These are phyloP conservation scores for Cytospora piceicola DNA, from an alignment of 2,329 filamentous ascomycete genomes.

Conservation along the genomic window DNA sequence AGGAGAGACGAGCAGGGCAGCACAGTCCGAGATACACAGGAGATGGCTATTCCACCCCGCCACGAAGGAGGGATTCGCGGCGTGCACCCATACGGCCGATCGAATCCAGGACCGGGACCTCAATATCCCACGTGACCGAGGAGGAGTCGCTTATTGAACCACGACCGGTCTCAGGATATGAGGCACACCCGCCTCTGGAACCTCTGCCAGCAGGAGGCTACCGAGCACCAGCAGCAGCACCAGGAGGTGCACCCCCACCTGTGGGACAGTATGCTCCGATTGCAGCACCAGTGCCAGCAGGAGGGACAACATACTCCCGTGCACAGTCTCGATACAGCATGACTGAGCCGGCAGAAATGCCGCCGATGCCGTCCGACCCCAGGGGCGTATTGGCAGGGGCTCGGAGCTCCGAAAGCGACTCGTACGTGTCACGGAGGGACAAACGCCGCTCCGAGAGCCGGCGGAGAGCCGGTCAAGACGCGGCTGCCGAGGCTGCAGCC, in stretches of 20 bases:
- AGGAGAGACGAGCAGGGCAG: conserved; percentile 61
- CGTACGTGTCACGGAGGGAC: conserved; percentile 47
- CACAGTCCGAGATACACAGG: conserved; percentile 69
- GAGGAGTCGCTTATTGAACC: conserved; percentile 36
- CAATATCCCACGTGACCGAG: conserved; percentile 31
- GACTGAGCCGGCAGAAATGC: conserved; percentile 50
- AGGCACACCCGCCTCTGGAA: conserved; percentile 29
- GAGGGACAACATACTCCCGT: conserved; percentile 37
- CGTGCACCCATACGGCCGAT: conserved; percentile 31
- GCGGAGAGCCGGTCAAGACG: conserved; percentile 49
- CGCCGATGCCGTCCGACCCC: conserved; percentile 57
- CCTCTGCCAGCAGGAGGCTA: conserved; percentile 40
- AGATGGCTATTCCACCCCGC: conserved; percentile 63
- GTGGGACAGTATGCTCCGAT: conserved; percentile 24
- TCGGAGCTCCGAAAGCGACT: conserved; percentile 47
- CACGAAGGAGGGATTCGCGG: conserved; percentile 43
- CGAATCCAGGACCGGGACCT: conserved; percentile 30
- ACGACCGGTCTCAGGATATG: conserved; percentile 29
- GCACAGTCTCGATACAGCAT: conserved; percentile 48
- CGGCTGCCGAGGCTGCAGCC: conserved; percentile 52
- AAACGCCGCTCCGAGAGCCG: conserved; percentile 52
- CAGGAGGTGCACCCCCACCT: conserved; percentile 28
- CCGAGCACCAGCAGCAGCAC: conserved; percentile 36
- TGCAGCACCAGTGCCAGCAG: conserved; percentile 20
- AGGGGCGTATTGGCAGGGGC: conserved; percentile 47